Base-by-base conservation (phyloP, 2,329 filamentous ascomycete genomes). In the Periconia sp. region DNA sequence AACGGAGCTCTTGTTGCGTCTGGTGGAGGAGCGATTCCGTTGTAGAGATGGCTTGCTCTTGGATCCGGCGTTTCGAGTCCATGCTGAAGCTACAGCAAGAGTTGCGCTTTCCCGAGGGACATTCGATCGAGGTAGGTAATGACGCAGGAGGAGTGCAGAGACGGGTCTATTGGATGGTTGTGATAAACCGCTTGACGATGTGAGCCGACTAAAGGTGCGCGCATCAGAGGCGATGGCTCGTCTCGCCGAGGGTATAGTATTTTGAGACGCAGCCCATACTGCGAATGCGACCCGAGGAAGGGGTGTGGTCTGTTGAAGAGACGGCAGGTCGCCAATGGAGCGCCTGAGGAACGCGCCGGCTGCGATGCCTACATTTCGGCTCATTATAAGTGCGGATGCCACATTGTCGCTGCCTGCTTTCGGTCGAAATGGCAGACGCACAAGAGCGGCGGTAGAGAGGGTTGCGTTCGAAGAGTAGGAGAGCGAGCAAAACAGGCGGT, bases 311-410 rank as follows among this genome's bases (percentile, higher is more conserved):
- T 57, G 50, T 34, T 40, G 36, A 35, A 18, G 33, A 13, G 61
- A 52, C 38, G 54, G 57, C 46, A 55, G 60, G 55, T 58, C 59
- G 44, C 59, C 54, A 47, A 59, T 39, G 19, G 58, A 56, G 57
- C 62, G 63, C 55, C 63, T 59, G 49, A 66, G 47, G 36, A 59
- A 50, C 47, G 65, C 66, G 66, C 61, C 65, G 57, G 62, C 56
- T 54, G 57, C 52, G 47, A 56, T 48, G 56, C 57, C 66, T 62
- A 67, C 71, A 75, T 73, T 68, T 61, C 72, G 61, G 61, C 67
- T 73, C 74, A 77, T 77, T 59, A 62, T 70, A 63, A 54, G 39
- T 52, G 55, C 46, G 48, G 57, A 47, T 45, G 40, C 55, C 49
- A 60, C 69, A 71, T 71, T 58, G 52, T 61, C 54, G 52, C 30